Conservation (phyloP, 2,329 filamentous ascomycete genomes). For the Cladophialophora yegresii region DNA sequence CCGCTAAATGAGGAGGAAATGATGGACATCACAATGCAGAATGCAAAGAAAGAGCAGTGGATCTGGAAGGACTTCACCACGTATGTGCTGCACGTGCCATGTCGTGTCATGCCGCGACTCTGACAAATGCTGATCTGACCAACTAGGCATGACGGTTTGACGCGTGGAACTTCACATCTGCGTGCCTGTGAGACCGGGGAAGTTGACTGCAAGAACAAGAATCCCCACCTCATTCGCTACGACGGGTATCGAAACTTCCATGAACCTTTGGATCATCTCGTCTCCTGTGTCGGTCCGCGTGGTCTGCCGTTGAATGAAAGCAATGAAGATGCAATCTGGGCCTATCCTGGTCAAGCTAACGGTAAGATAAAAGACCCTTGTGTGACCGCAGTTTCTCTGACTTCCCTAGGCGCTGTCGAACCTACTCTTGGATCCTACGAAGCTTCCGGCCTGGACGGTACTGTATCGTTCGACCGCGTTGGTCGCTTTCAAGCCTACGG, state of each 20-base stretch:
- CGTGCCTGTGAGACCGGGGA: conserved; percentile 31
- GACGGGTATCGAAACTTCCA: conserved; percentile 34
- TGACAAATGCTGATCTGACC: conserved; percentile 10
- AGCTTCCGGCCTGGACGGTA: conserved; percentile 61
- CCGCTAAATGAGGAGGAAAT: conserved; percentile 31
- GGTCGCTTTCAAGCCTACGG: conserved; percentile 66
- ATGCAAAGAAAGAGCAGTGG: conserved; percentile 35
- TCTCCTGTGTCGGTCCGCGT: conserved; percentile 65
- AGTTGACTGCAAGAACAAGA: conserved; percentile 33
- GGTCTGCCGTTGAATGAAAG: conserved; percentile 55
- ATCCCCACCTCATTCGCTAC: conserved; percentile 35
- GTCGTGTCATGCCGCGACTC: neutral
- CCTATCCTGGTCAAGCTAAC: conserved; percentile 48
- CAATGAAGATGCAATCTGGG: conserved; percentile 64
- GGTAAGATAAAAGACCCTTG: conserved; percentile 25
- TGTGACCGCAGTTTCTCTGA: conserved; percentile 13
- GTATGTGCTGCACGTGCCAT: conserved; percentile 24
- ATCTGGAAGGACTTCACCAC: conserved; percentile 36
- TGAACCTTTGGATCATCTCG: conserved; percentile 42
- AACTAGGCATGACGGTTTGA: conserved; percentile 35
- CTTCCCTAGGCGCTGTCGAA: conserved; percentile 35
- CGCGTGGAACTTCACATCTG: conserved; percentile 34
- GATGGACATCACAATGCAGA: conserved; percentile 32
- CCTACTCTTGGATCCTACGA: conserved; percentile 62
- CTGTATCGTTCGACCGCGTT: conserved; percentile 69